Evolutionary conservation across 352 stramenopile genomes (phyloP).

Genomic region (Phytophthora fragariaefolia): DNA sequence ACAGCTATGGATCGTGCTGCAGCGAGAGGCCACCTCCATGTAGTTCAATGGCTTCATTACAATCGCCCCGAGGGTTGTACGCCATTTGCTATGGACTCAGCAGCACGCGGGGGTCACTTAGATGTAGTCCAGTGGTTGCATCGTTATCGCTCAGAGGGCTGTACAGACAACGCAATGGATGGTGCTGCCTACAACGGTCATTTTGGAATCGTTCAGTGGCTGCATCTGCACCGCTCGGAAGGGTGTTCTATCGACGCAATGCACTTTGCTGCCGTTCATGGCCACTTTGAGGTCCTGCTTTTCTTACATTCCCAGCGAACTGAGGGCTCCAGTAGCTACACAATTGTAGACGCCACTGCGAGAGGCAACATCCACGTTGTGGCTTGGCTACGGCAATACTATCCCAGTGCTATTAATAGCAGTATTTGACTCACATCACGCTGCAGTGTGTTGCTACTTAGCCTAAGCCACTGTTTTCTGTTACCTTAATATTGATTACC

Average conservation of each 20-base stretch:
- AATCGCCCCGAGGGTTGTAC: constrained; percentile 33
- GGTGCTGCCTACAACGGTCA: constrained; percentile 22
- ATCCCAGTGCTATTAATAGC: constrained; percentile 6
- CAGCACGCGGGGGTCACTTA: constrained; percentile 23
- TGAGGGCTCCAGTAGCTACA: constrained; percentile 37
- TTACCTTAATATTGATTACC: too few species aligned
- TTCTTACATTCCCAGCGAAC: constrained; percentile 39
- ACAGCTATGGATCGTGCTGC: constrained; percentile 43
- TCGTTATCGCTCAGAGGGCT: constrained; percentile 15
- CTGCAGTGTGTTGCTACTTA: too few species aligned
- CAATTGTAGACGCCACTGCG: constrained; percentile 17
- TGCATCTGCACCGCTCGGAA: constrained; percentile 31
- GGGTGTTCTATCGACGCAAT: constrained; percentile 40
- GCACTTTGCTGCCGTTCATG: constrained; percentile 39
- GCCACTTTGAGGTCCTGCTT: constrained; percentile 41
- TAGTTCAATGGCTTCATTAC: constrained; percentile 43
- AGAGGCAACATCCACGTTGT: constrained; percentile 23
- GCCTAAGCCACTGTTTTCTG: too few species aligned
- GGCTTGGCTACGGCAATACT: constrained; percentile 25
- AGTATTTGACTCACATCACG: too few species aligned
- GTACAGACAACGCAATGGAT: constrained; percentile 28
- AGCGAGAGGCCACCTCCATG: constrained; percentile 38
- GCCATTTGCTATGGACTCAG: constrained; percentile 30
- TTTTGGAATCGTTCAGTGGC: constrained; percentile 23
- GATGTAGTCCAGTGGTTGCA: constrained; percentile 32